These are phyloP conservation scores for Flagelloscypha sp. DNA, from an alignment of 768 basidiomycete genomes.

Conservation along the genomic window DNA sequence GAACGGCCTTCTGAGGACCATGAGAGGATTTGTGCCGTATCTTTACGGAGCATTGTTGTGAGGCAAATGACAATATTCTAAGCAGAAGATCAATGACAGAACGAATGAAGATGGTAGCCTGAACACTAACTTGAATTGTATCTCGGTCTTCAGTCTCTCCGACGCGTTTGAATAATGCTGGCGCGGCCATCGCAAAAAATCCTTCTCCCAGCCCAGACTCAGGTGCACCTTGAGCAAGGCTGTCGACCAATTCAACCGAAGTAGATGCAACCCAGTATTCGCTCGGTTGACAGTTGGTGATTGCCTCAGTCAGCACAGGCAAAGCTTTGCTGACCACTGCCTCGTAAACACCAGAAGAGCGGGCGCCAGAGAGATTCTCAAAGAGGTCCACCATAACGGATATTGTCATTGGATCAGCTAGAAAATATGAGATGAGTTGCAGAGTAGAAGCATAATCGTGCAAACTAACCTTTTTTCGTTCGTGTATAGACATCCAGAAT, in stretches of 20 bases:
- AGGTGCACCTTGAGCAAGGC: slow-evolving; percentile 59
- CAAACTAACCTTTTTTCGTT: slow-evolving; percentile 66
- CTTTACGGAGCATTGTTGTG: slow-evolving; percentile 81
- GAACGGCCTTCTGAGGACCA: slow-evolving; percentile 69
- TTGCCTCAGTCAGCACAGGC: slow-evolving; percentile 61
- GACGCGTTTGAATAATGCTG: slow-evolving; percentile 65
- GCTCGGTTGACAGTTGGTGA: slow-evolving; percentile 45
- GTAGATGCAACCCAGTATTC: slow-evolving; percentile 74
- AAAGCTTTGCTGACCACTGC: slow-evolving; percentile 65
- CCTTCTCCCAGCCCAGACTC: slow-evolving; percentile 67
- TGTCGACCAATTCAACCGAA: slow-evolving; percentile 74
- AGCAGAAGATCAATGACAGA: slow-evolving; percentile 1
- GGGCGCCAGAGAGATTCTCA: slow-evolving; percentile 55
- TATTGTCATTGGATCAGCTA: slow-evolving; percentile 78
- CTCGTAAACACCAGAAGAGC: slow-evolving; percentile 55
- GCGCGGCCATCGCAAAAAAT: slow-evolving; percentile 70
- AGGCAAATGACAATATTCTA: slow-evolving; percentile 80
- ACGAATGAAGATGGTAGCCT: not conserved
- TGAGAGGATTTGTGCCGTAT: slow-evolving; percentile 67
- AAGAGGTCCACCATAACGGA: slow-evolving; percentile 82
- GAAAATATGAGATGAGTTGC: slow-evolving; percentile 3
- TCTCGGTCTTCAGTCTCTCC: slow-evolving; percentile 76
- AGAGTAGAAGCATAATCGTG: not conserved
- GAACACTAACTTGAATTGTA: slow-evolving; percentile 54
- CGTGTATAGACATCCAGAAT: slow-evolving; percentile 78